A percentile compares a stretch with the other conserved stretches of the same genome.
phyloP scores from a whole-genome alignment of 768 basidiomycete genomes.

The Agaricus blazei region DNA sequence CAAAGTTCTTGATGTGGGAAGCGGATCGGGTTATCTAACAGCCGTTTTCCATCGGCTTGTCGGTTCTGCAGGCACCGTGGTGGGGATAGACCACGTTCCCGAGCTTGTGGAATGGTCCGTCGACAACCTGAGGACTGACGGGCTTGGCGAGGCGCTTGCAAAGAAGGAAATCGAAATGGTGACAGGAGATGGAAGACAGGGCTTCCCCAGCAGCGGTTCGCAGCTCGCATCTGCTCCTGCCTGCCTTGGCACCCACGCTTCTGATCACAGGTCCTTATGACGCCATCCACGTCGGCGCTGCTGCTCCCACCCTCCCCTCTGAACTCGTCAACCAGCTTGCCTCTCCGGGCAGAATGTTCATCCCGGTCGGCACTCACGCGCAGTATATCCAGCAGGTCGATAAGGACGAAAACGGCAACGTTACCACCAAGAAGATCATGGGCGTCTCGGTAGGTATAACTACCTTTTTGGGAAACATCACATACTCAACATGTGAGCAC shows the following conservation, averaged over 20 bases:
- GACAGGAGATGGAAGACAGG: constrained; percentile 76
- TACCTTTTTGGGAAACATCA: constrained; percentile 8
- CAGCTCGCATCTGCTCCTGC: neutral
- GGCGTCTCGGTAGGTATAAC: constrained; percentile 64
- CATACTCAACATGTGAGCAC: neutral
- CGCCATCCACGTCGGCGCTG: constrained; percentile 93
- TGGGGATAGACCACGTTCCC: constrained; percentile 90
- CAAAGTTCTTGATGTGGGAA: constrained; percentile 84
- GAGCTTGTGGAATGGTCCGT: constrained; percentile 70
- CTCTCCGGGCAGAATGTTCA: constrained; percentile 80
- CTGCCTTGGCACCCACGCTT: neutral
- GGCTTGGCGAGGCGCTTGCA: constrained; percentile 49
- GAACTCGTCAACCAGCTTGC: constrained; percentile 76
- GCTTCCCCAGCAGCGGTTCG: constrained; percentile 33
- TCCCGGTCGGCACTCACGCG: constrained; percentile 68
- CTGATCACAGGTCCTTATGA: constrained; percentile 55
- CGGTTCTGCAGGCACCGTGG: constrained; percentile 50
- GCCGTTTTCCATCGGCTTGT: constrained; percentile 80
- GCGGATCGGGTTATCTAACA: constrained; percentile 82
- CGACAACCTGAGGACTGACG: constrained; percentile 63
- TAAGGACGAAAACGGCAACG: constrained; percentile 64
- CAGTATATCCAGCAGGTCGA: constrained; percentile 75
- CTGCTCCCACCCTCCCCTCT: constrained; percentile 69
- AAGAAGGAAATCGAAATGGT: constrained; percentile 56
- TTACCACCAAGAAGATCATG: constrained; percentile 65